These are phyloP conservation scores for Alternaria solani DNA, from an alignment of 2,329 filamentous ascomycete genomes.

Conservation along the genomic window DNA sequence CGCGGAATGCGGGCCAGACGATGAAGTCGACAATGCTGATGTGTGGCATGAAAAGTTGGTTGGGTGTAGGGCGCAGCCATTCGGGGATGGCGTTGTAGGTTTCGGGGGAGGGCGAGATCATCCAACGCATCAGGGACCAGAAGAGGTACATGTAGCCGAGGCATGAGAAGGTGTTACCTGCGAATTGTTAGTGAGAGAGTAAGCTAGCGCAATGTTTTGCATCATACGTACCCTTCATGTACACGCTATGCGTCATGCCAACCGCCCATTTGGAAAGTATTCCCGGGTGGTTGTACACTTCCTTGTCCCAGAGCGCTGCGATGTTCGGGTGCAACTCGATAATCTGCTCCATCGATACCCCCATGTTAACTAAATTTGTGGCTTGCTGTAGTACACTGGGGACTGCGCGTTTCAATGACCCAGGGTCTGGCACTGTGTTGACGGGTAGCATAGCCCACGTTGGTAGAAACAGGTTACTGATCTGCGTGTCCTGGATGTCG, in stretches of 20 bases:
- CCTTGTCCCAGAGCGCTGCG: slow-evolving; percentile 32
- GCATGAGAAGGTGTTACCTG: slow-evolving; percentile 36
- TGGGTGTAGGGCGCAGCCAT: slow-evolving; percentile 37
- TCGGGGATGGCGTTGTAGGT: slow-evolving; percentile 35
- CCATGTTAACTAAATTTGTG: slow-evolving; percentile 20
- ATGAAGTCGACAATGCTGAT: slow-evolving; percentile 34
- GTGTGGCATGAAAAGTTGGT: slow-evolving; percentile 39
- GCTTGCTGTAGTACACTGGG: slow-evolving; percentile 22
- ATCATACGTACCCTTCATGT: slow-evolving; percentile 24
- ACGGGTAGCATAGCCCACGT: slow-evolving; percentile 38
- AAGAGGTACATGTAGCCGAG: slow-evolving; percentile 34
- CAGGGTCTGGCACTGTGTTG: slow-evolving; percentile 30
- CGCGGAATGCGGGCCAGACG: slow-evolving; percentile 36
- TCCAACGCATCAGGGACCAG: slow-evolving; percentile 38
- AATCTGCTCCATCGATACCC: slow-evolving; percentile 17
- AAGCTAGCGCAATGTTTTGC: neutral
- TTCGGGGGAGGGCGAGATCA: slow-evolving; percentile 34
- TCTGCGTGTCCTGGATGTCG: slow-evolving; percentile 19
- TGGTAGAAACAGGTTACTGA: slow-evolving; percentile 29
- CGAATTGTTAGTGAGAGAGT: neutral
- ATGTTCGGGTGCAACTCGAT: slow-evolving; percentile 34
- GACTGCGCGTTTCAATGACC: slow-evolving; percentile 23
- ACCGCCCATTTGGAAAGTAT: slow-evolving; percentile 33
- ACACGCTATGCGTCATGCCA: slow-evolving; percentile 31
- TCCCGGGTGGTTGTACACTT: slow-evolving; percentile 25